Conservation (phyloP, 257 asterid genomes). For the Lycium barbarum region DNA sequence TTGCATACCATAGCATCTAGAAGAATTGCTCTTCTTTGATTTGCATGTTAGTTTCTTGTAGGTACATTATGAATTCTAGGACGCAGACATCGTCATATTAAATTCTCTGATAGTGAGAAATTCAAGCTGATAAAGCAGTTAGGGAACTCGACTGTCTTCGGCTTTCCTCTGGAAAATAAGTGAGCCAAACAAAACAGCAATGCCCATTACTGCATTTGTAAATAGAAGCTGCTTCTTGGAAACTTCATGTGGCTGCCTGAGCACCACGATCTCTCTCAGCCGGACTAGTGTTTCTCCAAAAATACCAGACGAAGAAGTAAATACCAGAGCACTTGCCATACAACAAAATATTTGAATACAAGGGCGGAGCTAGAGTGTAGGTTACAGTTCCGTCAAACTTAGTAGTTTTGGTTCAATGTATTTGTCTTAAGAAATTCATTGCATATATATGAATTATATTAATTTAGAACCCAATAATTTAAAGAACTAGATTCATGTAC, state of each 20-base stretch:
- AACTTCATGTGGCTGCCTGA: constrained; percentile 74
- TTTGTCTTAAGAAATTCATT: no score
- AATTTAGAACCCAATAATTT: no score
- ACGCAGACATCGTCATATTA: neutral
- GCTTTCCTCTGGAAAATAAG: constrained; percentile 77
- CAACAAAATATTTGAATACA: neutral
- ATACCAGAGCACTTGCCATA: neutral
- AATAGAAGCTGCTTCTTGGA: constrained; percentile 70
- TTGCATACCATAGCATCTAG: no score
- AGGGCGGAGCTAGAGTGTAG: no score
- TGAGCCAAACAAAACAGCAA: constrained; percentile 93
- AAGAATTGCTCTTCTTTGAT: no score
- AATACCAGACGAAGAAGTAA: neutral
- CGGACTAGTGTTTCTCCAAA: constrained; percentile 59
- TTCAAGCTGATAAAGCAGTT: constrained; percentile 14
- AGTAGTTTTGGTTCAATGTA: no score
- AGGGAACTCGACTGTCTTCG: constrained; percentile 52
- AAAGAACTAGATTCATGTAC: no score
- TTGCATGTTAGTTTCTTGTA: neutral
- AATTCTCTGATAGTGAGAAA: constrained; percentile 11
- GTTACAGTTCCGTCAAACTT: no score
- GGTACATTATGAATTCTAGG: constrained; percentile 18
- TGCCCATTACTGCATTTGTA: constrained; percentile 83
- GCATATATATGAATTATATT: no score
- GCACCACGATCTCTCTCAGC: constrained; percentile 62